A percentile compares a stretch with the other conserved stretches of the same genome.
Evolutionary conservation across 805 yeast genomes (phyloP).

Genomic region (Barnettozyma botsteinii): DNA sequence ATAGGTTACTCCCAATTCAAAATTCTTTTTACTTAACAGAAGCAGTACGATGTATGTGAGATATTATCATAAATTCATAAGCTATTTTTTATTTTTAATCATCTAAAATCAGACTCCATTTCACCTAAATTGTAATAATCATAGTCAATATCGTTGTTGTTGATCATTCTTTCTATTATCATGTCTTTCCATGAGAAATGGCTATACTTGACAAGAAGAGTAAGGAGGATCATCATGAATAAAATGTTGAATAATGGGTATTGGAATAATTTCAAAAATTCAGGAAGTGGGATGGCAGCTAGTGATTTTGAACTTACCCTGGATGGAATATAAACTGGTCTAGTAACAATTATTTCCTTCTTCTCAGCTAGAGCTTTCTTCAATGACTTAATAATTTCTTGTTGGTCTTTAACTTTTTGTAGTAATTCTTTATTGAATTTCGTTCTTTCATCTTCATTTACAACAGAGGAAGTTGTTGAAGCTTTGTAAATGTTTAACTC

Average conservation of each 20-base stretch:
- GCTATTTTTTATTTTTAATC: neutral
- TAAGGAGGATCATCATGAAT: neutral
- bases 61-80: constrained; percentile 1
- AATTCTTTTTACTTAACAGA: too few species aligned
- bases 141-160: constrained; percentile 19
- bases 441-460: constrained; percentile 5
- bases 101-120: constrained; percentile 12
- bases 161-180: neutral
- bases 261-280: neutral
- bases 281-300: neutral
- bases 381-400: constrained; percentile 11
- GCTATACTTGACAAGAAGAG: neutral
- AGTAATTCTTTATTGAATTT: constrained; percentile 16
- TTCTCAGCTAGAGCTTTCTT: constrained; percentile 11
- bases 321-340: neutral
- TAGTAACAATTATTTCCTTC: constrained; percentile 7
- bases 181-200: constrained; percentile 3
- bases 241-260: neutral
- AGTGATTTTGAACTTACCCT: neutral
- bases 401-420: constrained; percentile 17
- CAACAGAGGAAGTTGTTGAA: constrained; percentile 1
- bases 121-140: constrained; percentile 19
- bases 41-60: too few species aligned
- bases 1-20: too few species aligned
- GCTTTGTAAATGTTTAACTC: constrained; percentile 11